A percentile compares a stretch with the other conserved stretches of the same genome.
Evolutionary conservation across 2,329 filamentous ascomycete species (phyloP).

Genomic region (Rhinocladiella similis): DNA sequence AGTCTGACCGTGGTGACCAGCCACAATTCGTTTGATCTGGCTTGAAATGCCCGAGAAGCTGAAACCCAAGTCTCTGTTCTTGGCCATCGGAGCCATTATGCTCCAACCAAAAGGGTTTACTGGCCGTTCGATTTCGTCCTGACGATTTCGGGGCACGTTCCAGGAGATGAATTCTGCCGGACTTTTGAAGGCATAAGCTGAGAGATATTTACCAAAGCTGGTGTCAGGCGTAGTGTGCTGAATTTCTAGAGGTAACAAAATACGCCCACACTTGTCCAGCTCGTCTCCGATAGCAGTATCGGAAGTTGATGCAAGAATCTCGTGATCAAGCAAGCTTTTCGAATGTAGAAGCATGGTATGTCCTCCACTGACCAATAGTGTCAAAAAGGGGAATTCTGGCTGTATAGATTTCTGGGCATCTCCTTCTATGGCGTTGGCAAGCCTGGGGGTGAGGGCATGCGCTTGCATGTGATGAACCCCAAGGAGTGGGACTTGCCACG

Average conservation of each 20-base stretch:
- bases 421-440: slow-evolving; percentile 63
- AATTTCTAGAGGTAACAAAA: slow-evolving; percentile 65
- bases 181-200: slow-evolving; percentile 72
- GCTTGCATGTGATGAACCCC: slow-evolving; percentile 98
- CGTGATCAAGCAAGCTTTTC: slow-evolving; percentile 65
- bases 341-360: slow-evolving; percentile 87
- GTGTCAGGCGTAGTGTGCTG: slow-evolving; percentile 60
- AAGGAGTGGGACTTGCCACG: slow-evolving; percentile 79
- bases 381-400: slow-evolving; percentile 79
- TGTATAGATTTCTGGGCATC: slow-evolving; percentile 13
- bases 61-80: slow-evolving; percentile 61
- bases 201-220: slow-evolving; percentile 79
- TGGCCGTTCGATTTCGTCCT: slow-evolving; percentile 56
- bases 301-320: slow-evolving; percentile 68
- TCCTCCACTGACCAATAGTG: slow-evolving; percentile 85
- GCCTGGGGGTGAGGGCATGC: slow-evolving; percentile 82
- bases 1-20: slow-evolving; percentile 24
- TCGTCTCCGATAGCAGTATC: slow-evolving; percentile 89
- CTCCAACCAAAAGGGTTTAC: slow-evolving; percentile 62
- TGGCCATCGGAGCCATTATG: slow-evolving; percentile 66
- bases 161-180: slow-evolving; percentile 50
- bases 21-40: slow-evolving; percentile 56
- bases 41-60: slow-evolving; percentile 74
- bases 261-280: slow-evolving; percentile 81
- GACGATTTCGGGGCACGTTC: slow-evolving; percentile 49